Evolutionary conservation across 2,329 filamentous ascomycete species (phyloP).

Genomic region (Torrubiellomyces zombiae): DNA sequence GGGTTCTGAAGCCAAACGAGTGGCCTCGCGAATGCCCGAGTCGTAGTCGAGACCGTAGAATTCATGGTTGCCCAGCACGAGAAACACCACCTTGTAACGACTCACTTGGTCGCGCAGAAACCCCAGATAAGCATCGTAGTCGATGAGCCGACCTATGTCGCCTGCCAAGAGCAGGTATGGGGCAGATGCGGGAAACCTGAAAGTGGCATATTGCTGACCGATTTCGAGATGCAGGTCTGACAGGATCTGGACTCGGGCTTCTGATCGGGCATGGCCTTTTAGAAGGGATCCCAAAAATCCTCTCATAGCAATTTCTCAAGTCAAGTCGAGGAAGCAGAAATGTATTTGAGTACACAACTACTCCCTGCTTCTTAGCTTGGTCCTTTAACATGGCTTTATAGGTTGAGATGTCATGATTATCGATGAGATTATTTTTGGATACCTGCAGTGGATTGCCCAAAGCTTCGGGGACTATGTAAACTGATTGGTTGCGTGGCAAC

Average conservation of each 20-base stretch:
- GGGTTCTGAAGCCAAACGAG: conserved; percentile 20
- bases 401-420: no score
- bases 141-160: conserved; percentile 31
- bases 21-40: conserved; percentile 19
- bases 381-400: no score
- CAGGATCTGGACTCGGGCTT: conserved; percentile 16
- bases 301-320: conserved; percentile 4
- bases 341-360: not conserved
- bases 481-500: no score
- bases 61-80: conserved; percentile 37
- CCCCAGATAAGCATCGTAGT: conserved; percentile 25
- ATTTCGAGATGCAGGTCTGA: conserved; percentile 35
- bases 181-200: conserved; percentile 21
- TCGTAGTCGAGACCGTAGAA: conserved; percentile 28
- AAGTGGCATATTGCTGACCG: conserved; percentile 24
- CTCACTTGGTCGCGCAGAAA: conserved; percentile 26
- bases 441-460: no score
- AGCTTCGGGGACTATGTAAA: no score
- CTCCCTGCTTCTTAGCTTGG: no score
- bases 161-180: conserved; percentile 29
- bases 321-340: not conserved
- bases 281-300: conserved; percentile 1
- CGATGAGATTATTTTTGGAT: no score
- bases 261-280: not conserved
- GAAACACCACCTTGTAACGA: conserved; percentile 25